Evolutionary conservation across 345 rosid species (phyloP), one percentile per base, ranked within the genome.

Genomic region (Carallia pectinifolia): DNA sequence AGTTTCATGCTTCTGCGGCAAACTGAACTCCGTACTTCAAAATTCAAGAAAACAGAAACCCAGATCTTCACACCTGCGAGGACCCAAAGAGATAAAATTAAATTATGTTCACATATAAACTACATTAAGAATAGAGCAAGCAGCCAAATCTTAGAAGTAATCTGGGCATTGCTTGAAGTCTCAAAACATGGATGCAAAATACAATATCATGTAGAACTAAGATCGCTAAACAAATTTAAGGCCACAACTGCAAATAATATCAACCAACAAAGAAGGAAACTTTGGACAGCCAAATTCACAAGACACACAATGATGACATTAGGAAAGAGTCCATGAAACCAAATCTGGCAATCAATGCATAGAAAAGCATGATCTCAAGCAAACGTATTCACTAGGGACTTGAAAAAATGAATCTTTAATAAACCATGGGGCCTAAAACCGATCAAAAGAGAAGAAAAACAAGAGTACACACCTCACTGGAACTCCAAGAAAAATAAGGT

Each of bases 1-100:
- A 31, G 44, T 44, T 16, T 44, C 61, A 66, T 36, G 31, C 58
- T 34, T 56, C 37, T 8, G 66, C 13, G 33, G 66, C 59, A 75
- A 66, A 53, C 53, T 65, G 47, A 76, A 15, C 54, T 65, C 62
- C 66, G 38, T 53, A 18, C 58, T 62, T 23, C 58, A 63, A 23
- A 27, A 69, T 63, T 59, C 55, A 70, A 36, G 48, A 47, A 36
- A 18, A 50, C 65, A 5, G 44, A 69, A 68, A 39, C 70, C 70
- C 65, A 64, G 82, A 82, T 82, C 83, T 74, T 73, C 61, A 76
- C 56, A 66, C 54, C 65, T 53, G 53, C 50, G 4, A 44, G 50
- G 50, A 44, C 17, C 16, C 50, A 44, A 44, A 16, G 17, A 13
- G 4, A 44, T 44, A 13, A 40, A 4, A 4, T 40, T 40, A 40